Evolutionary conservation across 2,329 filamentous ascomycete species (phyloP).

Genomic region (Sclerotiophoma versabilis): DNA sequence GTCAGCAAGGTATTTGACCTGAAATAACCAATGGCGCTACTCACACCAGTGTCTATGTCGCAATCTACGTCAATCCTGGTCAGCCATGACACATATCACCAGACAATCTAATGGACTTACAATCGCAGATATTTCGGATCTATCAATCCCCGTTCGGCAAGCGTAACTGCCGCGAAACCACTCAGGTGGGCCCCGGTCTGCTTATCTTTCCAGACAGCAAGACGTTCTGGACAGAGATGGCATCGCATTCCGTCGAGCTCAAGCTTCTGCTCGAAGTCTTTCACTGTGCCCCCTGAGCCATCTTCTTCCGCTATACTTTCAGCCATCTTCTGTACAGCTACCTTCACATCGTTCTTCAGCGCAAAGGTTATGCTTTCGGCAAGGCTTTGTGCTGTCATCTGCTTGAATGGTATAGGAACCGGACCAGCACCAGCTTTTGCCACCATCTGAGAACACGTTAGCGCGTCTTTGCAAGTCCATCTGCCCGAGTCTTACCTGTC

Average conservation of each 20-base stretch:
- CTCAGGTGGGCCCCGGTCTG: slow-evolving; percentile 28
- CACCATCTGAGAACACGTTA: slow-evolving; percentile 51
- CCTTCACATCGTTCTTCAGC: slow-evolving; percentile 47
- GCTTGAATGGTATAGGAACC: slow-evolving; percentile 55
- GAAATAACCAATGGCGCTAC: neutral
- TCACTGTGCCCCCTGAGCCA: slow-evolving; percentile 17
- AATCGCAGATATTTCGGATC: slow-evolving; percentile 22
- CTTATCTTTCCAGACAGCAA: slow-evolving; percentile 30
- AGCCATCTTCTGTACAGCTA: slow-evolving; percentile 28
- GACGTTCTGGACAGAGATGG: slow-evolving; percentile 26
- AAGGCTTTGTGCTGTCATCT: slow-evolving; percentile 55
- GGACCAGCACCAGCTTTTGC: slow-evolving; percentile 59
- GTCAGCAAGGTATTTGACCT: slow-evolving; percentile 3
- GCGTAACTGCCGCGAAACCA: slow-evolving; percentile 21
- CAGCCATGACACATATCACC: neutral
- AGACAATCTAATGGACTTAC: slow-evolving; percentile 6
- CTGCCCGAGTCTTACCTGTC: slow-evolving; percentile 23
- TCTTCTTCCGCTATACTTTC: slow-evolving; percentile 27
- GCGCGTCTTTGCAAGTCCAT: neutral
- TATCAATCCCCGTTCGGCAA: slow-evolving; percentile 12
- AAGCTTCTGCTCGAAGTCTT: slow-evolving; percentile 22
- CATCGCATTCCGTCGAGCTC: slow-evolving; percentile 27
- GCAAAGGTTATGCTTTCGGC: slow-evolving; percentile 57
- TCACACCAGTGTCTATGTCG: slow-evolving; percentile 32
- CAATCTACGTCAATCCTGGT: slow-evolving; percentile 8